phyloP scores from a whole-genome alignment of 495 filamentous ascomycete species.

The Pseudevernia furfuracea region DNA sequence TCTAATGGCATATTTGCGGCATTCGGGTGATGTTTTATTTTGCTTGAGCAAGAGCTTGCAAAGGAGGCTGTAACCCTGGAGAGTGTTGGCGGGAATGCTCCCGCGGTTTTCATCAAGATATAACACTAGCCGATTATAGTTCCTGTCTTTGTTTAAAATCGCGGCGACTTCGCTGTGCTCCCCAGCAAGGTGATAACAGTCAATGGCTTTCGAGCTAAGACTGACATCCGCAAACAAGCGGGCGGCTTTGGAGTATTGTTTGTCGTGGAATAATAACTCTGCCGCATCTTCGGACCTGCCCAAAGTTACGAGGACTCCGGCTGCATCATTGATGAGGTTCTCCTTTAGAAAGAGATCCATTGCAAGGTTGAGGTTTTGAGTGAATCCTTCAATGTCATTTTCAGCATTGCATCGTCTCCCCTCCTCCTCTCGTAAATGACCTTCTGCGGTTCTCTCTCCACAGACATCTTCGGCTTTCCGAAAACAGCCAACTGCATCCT shows the following conservation, averaged over 20 bases:
- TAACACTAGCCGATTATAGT: conserved; percentile 26
- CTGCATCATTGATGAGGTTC: neutral
- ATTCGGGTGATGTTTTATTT: conserved; percentile 21
- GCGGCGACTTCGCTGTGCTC: conserved; percentile 31
- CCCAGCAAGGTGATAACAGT: conserved; percentile 17
- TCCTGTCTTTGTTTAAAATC: conserved; percentile 29
- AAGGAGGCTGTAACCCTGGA: conserved; percentile 12
- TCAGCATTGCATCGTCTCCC: neutral
- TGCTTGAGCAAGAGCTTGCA: conserved; percentile 32
- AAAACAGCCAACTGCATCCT: no score
- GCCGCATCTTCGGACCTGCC: neutral
- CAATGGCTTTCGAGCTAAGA: conserved; percentile 19
- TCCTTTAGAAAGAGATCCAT: neutral
- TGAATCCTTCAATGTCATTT: neutral
- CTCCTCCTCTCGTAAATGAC: neutral
- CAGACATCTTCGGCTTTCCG: no score
- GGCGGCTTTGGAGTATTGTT: conserved; percentile 22
- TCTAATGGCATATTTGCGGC: conserved; percentile 23
- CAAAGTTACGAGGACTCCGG: neutral
- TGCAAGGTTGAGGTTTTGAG: neutral
- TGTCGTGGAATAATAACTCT: conserved; percentile 3
- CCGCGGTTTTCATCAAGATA: conserved; percentile 24
- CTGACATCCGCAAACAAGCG: conserved; percentile 19
- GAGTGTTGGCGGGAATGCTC: conserved; percentile 7
- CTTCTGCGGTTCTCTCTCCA: conserved; percentile 8